Evolutionary conservation across 305 asterid genomes (phyloP).

Genomic region (Fraxinus nigra): DNA sequence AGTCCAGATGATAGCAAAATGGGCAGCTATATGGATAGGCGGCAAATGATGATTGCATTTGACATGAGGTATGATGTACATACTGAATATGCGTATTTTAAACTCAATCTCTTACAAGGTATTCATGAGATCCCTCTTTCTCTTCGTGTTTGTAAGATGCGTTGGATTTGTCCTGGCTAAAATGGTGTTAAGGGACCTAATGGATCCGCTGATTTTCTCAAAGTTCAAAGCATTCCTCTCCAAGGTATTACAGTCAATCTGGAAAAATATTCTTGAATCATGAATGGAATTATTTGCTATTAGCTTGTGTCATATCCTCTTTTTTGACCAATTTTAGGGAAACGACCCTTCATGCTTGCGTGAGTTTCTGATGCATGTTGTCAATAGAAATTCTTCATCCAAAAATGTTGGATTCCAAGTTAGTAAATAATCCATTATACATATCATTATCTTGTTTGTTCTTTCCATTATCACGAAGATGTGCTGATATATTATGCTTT

Average conservation of each 20-base stretch:
- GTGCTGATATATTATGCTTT: slow-evolving; percentile 24
- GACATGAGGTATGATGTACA: slow-evolving; percentile 73
- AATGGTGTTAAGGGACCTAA: slow-evolving; percentile 90
- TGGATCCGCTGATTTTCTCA: slow-evolving; percentile 74
- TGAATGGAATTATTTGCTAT: slow-evolving; percentile 21
- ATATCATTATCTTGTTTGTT: slow-evolving; percentile 5
- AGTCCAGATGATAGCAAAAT: slow-evolving; percentile 45
- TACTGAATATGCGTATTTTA: slow-evolving; percentile 15
- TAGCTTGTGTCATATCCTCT: slow-evolving; percentile 14
- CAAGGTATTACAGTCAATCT: slow-evolving; percentile 45
- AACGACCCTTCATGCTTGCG: slow-evolving; percentile 91
- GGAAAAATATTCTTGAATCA: not conserved
- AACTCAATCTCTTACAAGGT: slow-evolving; percentile 18
- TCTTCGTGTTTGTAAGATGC: slow-evolving; percentile 52
- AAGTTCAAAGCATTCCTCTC: slow-evolving; percentile 90
- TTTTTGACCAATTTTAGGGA: slow-evolving; percentile 48
- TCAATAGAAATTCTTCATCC: slow-evolving; percentile 51
- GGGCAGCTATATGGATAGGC: slow-evolving; percentile 49
- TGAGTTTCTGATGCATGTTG: slow-evolving; percentile 68
- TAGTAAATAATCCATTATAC: slow-evolving; percentile 27
- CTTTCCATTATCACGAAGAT: slow-evolving; percentile 18
- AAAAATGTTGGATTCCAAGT: slow-evolving; percentile 81
- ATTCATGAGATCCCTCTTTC: slow-evolving; percentile 20
- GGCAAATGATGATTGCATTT: slow-evolving; percentile 92
- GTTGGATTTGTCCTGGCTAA: slow-evolving; percentile 94